Evolutionary conservation across 1,284 basidiomycete species (phyloP).

Genomic region (Pterulicium gracile): DNA sequence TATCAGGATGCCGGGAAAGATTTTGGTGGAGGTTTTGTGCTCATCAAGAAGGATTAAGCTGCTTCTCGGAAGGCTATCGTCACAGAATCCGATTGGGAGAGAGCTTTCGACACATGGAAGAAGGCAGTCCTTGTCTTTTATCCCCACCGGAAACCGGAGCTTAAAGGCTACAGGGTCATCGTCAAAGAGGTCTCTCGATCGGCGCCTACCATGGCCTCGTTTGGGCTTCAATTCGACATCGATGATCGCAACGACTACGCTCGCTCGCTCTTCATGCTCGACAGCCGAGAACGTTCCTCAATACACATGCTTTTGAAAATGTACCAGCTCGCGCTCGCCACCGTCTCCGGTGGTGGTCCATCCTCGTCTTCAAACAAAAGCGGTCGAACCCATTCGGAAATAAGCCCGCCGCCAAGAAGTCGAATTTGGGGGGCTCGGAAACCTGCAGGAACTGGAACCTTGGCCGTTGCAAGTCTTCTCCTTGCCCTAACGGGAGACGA

Average conservation of each 20-base stretch:
- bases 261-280: slow-evolving; percentile 10
- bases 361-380: no score
- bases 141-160: slow-evolving; percentile 16
- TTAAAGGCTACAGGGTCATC: slow-evolving; percentile 13
- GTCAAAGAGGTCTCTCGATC: slow-evolving; percentile 13
- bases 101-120: slow-evolving; percentile 13
- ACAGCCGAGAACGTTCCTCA: neutral
- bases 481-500: slow-evolving; percentile 10
- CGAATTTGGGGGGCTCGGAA: slow-evolving; percentile 3
- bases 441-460: slow-evolving; percentile 14
- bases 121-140: slow-evolving; percentile 12
- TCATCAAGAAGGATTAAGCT: slow-evolving; percentile 14
- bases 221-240: slow-evolving; percentile 13
- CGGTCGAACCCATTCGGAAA: no score
- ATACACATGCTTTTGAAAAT: neutral
- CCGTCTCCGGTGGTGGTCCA: no score
- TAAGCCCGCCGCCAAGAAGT: no score
- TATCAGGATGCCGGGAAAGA: slow-evolving; percentile 15
- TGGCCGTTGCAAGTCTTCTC: slow-evolving; percentile 9
- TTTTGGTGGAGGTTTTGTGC: slow-evolving; percentile 13
- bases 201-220: slow-evolving; percentile 4
- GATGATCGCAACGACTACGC: slow-evolving; percentile 12
- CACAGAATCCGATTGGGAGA: slow-evolving; percentile 16
- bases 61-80: slow-evolving; percentile 6
- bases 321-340: no score